phyloP scores from a whole-genome alignment of 768 basidiomycete genomes.

The Leccinum longicurvipes region DNA sequence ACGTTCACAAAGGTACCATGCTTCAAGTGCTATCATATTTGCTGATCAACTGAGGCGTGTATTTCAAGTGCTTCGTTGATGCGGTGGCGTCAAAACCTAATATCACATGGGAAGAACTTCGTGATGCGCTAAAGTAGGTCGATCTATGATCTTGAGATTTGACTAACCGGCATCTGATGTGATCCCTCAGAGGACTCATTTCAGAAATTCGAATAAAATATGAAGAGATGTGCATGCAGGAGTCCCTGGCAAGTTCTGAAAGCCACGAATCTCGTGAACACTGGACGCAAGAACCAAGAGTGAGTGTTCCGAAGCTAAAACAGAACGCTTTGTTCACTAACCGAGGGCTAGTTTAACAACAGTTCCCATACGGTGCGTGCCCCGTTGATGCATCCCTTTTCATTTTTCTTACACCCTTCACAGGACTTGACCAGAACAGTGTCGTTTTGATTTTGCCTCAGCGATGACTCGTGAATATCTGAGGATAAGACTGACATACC shows the following conservation, averaged over 20 bases:
- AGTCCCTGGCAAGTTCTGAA: neutral
- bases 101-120: constrained; percentile 22
- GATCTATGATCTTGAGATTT: neutral
- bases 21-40: neutral
- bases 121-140: constrained; percentile 14
- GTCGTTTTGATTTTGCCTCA: constrained; percentile 6
- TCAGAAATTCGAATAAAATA: constrained; percentile 12
- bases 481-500: neutral
- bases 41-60: neutral
- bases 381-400: neutral
- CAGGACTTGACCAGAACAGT: constrained; percentile 14
- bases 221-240: constrained; percentile 1
- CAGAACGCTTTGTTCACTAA: neutral
- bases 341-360: constrained; percentile 9
- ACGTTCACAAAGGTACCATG: constrained; percentile 27
- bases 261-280: neutral
- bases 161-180: neutral
- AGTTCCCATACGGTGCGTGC: constrained; percentile 9
- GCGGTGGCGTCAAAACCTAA: constrained; percentile 4
- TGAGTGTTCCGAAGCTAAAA: constrained; percentile 9
- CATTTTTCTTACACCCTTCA: neutral
- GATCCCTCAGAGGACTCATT: constrained; percentile 8
- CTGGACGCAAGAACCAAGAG: constrained; percentile 21
- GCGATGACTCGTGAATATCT: neutral
- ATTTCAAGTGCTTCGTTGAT: constrained; percentile 20